Evolutionary conservation across 2,329 filamentous ascomycete genomes (phyloP), one percentile per base, ranked within the genome.

Genomic region (Fusarium hainanense): DNA sequence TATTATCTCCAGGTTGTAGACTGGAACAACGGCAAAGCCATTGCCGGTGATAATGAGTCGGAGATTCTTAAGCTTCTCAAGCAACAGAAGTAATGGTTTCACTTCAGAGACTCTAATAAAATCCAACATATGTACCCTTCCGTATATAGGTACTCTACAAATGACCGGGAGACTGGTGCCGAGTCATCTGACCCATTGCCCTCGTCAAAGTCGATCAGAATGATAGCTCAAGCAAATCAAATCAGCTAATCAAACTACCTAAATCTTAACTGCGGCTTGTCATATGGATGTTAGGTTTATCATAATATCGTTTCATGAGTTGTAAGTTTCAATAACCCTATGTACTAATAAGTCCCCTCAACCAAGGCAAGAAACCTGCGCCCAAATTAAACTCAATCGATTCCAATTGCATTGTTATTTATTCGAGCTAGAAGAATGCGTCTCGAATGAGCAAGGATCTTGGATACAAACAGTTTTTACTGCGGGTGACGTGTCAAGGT

Each of bases 21-120:
- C 79, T 98, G 96, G 96, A 93, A 92, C 78, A 94, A 95, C 79
- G 96, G 94, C 70, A 92, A 89, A 79, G 95, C 90, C 48, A 84
- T 92, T 82, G 83, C 88, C 27, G 93, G 93, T 21, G 93, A 92
- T 52, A 90, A 92, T 70, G 91, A 97, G 83, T 97, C 93, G 18
- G 92, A 95, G 82, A 98, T 98, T 66, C 81, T 97, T 77, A 93
- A 92, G 81, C 85, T 97, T 80, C 81, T 98, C 54, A 87, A 89
- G 62, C 84, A 87, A 60, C 79, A 89, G 57, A 83, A 82, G 65
- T 78, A 77, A 70, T 32, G 32, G 14, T 40, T 40, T 52, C 46
- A 49, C 51, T 55, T 66, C 52, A 55, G 25, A 49, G 59, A 61
- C 71, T 61, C 32, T 63, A 64, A 66, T 54, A 43, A 56, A n/a